phyloP scores from a whole-genome alignment of 176 grass and related monocot species.

The bread wheat (Triticum aestivum) region DNA sequence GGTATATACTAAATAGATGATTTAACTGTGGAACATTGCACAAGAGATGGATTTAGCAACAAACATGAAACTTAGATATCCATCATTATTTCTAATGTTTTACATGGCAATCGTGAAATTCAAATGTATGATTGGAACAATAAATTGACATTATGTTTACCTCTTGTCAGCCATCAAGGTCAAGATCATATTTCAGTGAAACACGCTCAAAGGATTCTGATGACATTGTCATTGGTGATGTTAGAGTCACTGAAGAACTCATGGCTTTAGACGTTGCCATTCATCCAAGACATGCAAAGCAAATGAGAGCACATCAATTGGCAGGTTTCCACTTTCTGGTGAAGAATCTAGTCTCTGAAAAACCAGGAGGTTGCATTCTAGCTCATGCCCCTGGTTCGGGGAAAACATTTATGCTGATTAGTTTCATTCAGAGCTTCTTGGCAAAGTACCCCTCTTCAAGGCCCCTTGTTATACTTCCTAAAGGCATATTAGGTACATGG shows the following conservation, averaged over 20 bases:
- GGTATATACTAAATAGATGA: not conserved
- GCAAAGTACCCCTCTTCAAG: constrained; percentile 83
- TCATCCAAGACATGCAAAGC: constrained; percentile 82
- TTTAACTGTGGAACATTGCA: not conserved
- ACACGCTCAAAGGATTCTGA: constrained; percentile 50
- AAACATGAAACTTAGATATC: not conserved
- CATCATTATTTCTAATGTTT: not conserved
- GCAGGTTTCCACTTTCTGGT: constrained; percentile 95
- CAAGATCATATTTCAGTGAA: constrained; percentile 44
- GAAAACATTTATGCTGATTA: constrained; percentile 97
- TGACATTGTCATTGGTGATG: constrained; percentile 40
- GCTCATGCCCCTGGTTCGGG: constrained; percentile 97
- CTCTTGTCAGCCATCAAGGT: constrained; percentile 58
- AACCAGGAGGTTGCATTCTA: constrained; percentile 91
- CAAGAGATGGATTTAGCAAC: not conserved
- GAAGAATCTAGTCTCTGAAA: constrained; percentile 76
- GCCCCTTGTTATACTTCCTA: constrained; percentile 85
- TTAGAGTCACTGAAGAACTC: constrained; percentile 70
- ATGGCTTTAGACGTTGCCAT: constrained; percentile 62
- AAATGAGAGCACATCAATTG: constrained; percentile 85
- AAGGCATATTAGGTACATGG: constrained; percentile 90
- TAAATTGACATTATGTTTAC: constrained; percentile 22
- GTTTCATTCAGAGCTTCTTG: constrained; percentile 97
- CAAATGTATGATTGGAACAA: constrained; percentile 16
- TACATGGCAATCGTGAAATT: constrained; percentile 11